Evolutionary conservation across 805 yeast species (phyloP).

Genomic region (Pichia eremophila): DNA sequence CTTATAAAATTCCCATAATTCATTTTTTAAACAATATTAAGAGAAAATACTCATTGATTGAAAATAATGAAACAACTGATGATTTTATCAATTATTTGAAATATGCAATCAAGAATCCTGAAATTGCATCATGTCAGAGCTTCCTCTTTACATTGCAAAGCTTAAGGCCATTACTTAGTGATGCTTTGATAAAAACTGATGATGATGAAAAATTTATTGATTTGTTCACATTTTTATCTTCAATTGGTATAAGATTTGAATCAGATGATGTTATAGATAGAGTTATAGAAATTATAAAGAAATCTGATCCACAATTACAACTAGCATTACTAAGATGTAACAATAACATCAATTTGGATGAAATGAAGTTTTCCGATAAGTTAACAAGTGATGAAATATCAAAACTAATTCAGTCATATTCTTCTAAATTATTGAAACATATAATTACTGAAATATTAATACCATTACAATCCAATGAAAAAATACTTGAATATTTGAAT

Average conservation of each 20-base stretch:
- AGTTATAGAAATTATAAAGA: not conserved
- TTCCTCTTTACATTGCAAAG: not conserved
- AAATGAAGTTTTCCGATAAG: not conserved
- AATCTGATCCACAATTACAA: not conserved
- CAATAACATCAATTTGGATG: not conserved
- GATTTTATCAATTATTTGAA: not conserved
- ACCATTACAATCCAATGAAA: no score
- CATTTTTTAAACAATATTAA: not conserved
- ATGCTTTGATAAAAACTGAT: not conserved
- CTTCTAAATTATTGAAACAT: not conserved
- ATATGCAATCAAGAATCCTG: not conserved
- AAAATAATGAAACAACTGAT: not conserved
- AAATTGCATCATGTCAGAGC: no score
- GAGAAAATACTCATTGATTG: not conserved
- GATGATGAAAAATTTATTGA: not conserved
- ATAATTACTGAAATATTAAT: no score
- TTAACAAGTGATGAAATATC: not conserved
- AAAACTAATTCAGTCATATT: not conserved
- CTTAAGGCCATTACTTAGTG: not conserved
- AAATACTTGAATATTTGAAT: no score
- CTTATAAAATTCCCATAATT: no score
- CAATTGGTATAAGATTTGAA: not conserved
- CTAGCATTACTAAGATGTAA: not conserved
- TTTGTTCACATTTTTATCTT: not conserved
- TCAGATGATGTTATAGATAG: not conserved